Evolutionary conservation across 2,329 filamentous ascomycete species (phyloP), one percentile per base, ranked within the genome.

Genomic region (Geoglossum cookeanum): DNA sequence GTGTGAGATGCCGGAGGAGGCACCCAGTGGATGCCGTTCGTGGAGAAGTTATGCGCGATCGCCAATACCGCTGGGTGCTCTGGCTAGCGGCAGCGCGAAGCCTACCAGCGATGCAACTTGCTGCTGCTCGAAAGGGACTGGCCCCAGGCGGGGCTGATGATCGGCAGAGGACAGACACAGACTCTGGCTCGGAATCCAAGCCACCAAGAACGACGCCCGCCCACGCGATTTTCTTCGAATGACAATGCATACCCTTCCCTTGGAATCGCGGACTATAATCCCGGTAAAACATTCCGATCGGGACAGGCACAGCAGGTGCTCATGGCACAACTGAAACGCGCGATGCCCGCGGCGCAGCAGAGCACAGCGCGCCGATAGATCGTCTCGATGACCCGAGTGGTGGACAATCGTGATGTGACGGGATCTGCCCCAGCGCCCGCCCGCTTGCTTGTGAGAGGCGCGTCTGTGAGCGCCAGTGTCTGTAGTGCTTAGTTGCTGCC

Each of bases 201-300:
- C 49, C 49, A 53, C 49, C 49, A 35, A 53, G 49, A 53, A 53
- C 49, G 49, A 53, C 49, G 49, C 30, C 17, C 49, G 9, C 33
- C 49, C 49, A 53, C 49, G 49, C 49, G 49, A 17, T 53, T 53
- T 33, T 35, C 49, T 53, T 53, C 49, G 49, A 53, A 53, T 53
- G 32, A 35, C 30, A 53, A 35, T 35, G n/a, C 49, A 37, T 32
- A 7, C 49, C 49, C 49, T 37, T 53, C 49, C 30, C 30, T 35
- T 27, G 49, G 49, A 53, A 22, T 53, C 30, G 30, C 49, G 9
- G 48, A 5, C 48, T 52, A 29, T 33, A 53, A 53, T 17, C 49
- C 30, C 30, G 49, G 49, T 27, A 53, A 53, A 53, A 53, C 49
- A 53, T 53, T 53, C 49, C 49, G 49, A 35, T 35, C 49, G 30